Evolutionary conservation across 441 rosid species (phyloP).

Genomic region (Oxalis stricta): DNA sequence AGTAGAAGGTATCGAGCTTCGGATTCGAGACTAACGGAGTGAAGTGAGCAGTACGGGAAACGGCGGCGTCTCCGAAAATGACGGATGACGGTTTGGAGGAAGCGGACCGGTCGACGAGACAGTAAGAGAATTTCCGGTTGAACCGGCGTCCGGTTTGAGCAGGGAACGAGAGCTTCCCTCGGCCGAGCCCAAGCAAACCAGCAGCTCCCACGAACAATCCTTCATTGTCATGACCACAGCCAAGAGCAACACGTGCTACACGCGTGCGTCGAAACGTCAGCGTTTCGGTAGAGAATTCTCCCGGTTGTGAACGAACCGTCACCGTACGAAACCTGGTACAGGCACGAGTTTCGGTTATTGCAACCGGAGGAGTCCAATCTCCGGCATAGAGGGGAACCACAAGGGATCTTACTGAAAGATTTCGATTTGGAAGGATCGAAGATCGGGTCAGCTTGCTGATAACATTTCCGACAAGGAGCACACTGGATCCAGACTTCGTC

Average conservation of each 20-base stretch:
- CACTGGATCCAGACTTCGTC: constrained; percentile 93
- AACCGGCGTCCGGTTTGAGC: constrained; percentile 57
- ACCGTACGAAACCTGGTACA: constrained; percentile 80
- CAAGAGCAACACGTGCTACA: constrained; percentile 55
- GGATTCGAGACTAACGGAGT: constrained; percentile 63
- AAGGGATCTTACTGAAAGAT: constrained; percentile 34
- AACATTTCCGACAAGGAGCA: constrained; percentile 71
- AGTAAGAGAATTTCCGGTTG: constrained; percentile 62
- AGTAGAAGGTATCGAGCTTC: constrained; percentile 81
- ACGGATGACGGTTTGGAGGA: constrained; percentile 61
- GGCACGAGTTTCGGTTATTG: constrained; percentile 33
- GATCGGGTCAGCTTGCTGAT: constrained; percentile 66
- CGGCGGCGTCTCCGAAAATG: constrained; percentile 54
- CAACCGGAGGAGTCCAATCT: constrained; percentile 61
- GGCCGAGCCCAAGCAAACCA: constrained; percentile 74
- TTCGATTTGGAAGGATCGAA: constrained; percentile 62
- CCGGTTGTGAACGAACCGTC: constrained; percentile 80
- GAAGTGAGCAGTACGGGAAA: constrained; percentile 50
- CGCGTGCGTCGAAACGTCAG: constrained; percentile 47
- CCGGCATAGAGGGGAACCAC: constrained; percentile 56
- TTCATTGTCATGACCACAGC: constrained; percentile 83
- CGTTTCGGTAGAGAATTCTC: constrained; percentile 77
- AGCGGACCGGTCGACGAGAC: constrained; percentile 73
- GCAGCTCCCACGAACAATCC: constrained; percentile 83
- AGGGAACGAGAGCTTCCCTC: constrained; percentile 72